A percentile compares a stretch with the other conserved stretches of the same genome.
Conservation (phyloP, 352 stramenopile genomes). For the Aphanomyces euteiches region DNA sequence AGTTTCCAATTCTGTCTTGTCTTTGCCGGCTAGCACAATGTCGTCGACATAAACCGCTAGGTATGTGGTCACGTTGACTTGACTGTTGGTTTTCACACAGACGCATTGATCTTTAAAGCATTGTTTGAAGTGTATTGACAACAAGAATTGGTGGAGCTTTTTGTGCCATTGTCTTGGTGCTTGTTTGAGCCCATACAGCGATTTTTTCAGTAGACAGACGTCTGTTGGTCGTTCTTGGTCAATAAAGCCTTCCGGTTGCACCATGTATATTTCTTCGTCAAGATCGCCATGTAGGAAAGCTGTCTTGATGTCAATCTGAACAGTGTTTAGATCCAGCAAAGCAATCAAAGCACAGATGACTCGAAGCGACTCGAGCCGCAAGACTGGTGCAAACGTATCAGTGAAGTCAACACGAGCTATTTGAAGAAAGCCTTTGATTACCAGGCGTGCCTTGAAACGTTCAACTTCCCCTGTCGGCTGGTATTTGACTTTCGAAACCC, state of each 20-base stretch:
- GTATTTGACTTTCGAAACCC: too few relatives aligned
- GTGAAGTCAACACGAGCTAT: neutral
- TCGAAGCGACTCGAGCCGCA: neutral
- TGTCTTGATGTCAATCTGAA: constrained; percentile 2
- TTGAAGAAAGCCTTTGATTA: neutral
- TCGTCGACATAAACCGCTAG: neutral
- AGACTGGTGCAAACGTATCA: neutral
- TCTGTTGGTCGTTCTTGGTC: neutral
- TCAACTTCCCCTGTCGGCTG: neutral
- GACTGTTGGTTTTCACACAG: neutral
- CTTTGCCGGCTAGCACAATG: neutral
- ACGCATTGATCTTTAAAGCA: neutral
- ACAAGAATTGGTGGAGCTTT: neutral
- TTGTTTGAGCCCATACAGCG: constrained; percentile 3
- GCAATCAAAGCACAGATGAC: neutral
- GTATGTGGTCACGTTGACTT: neutral
- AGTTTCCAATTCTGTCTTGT: too few relatives aligned
- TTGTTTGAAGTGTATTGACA: neutral
- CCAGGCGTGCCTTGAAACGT: neutral
- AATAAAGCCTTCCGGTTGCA: neutral
- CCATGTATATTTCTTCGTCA: neutral
- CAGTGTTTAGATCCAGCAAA: neutral
- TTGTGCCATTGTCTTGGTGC: neutral
- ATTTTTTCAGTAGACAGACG: neutral
- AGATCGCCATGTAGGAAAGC: constrained; percentile 5